Conservation (phyloP, 768 basidiomycete species). For the Boletus rubescentipes region DNA sequence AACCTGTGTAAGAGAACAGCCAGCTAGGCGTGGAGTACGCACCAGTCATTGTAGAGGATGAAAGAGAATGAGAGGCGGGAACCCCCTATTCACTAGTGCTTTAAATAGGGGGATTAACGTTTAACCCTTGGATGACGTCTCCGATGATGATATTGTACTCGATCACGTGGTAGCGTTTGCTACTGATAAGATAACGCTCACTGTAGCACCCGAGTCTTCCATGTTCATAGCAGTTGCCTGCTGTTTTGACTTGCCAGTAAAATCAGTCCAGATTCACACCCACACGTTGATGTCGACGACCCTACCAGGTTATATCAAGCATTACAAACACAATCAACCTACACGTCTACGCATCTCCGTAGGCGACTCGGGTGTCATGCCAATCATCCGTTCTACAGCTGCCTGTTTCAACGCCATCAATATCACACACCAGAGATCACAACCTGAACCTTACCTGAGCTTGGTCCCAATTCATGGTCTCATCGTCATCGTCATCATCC, state of each 20-base stretch:
- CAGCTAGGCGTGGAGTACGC: neutral
- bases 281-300: neutral
- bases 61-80: neutral
- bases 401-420: slow-evolving; percentile 35
- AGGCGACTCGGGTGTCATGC: slow-evolving; percentile 40
- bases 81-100: neutral
- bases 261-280: too few relatives aligned
- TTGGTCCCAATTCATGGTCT: slow-evolving; percentile 65
- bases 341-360: slow-evolving; percentile 29
- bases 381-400: slow-evolving; percentile 58
- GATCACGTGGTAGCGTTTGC: slow-evolving; percentile 11
- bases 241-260: too few relatives aligned
- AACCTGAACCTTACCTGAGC: slow-evolving; percentile 49
- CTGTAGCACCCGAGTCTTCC: too few relatives aligned
- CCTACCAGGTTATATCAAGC: too few relatives aligned
- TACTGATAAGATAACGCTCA: too few relatives aligned
- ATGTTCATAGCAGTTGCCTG: too few relatives aligned
- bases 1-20: neutral
- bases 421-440: neutral
- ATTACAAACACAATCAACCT: slow-evolving; percentile 16
- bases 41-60: slow-evolving; percentile 13
- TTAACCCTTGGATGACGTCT: slow-evolving; percentile 12
- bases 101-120: slow-evolving; percentile 20
- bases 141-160: neutral
- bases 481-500: slow-evolving; percentile 68